These are phyloP conservation scores for Hortiboletus rubellus DNA, from an alignment of 1,284 basidiomycete genomes.

Conservation along the genomic window DNA sequence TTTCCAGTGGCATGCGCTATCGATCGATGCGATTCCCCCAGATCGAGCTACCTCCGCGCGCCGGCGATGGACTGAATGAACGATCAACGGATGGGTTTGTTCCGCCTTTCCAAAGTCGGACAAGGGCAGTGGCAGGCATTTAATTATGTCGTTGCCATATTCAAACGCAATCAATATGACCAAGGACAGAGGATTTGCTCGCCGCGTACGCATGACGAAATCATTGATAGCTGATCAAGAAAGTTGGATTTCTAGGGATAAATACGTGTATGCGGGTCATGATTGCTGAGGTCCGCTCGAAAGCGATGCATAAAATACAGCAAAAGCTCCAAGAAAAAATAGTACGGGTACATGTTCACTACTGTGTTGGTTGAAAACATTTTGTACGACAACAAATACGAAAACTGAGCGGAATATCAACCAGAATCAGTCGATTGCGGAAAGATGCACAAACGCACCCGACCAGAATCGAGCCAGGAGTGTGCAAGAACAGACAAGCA, in stretches of 20 bases:
- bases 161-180: constrained; percentile 12
- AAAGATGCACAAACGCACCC: constrained; percentile 8
- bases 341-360: constrained; percentile 25
- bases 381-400: constrained; percentile 33
- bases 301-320: constrained; percentile 30
- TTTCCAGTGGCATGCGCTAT: constrained; percentile 14
- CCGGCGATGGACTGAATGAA: constrained; percentile 18
- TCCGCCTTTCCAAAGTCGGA: constrained; percentile 13
- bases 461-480: constrained; percentile 17
- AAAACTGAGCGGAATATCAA: constrained; percentile 18
- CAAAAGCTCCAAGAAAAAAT: constrained; percentile 30
- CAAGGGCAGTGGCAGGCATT: background rate
- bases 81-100: constrained; percentile 21
- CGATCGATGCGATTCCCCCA: constrained; percentile 23
- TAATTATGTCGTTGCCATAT: constrained; percentile 6
- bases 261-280: constrained; percentile 22
- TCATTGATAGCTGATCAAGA: constrained; percentile 34
- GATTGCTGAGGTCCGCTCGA: constrained; percentile 17
- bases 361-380: constrained; percentile 15
- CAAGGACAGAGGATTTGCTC: constrained; percentile 20
- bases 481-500: constrained; percentile 24
- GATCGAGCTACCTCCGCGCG: constrained; percentile 23
- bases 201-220: constrained; percentile 17
- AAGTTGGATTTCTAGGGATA: constrained; percentile 27
- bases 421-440: constrained; percentile 19